Conservation (phyloP, 768 basidiomycete species). For the Boletus edulis region DNA sequence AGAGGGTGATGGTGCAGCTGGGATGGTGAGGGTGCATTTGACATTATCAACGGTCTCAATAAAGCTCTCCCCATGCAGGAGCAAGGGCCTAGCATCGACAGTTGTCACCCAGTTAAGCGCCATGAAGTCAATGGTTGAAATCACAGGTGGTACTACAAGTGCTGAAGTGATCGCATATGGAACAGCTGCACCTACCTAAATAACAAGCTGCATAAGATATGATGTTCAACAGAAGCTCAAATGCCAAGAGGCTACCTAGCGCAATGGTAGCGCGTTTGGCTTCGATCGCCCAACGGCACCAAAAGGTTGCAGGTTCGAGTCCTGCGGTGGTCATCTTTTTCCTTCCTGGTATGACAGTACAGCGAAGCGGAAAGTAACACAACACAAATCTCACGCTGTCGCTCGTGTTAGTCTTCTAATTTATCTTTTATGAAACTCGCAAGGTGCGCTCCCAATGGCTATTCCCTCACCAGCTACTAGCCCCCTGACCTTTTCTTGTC, state of each 20-base stretch:
- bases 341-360: not conserved
- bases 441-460: conserved; percentile 57
- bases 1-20: conserved; percentile 45
- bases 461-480: conserved; percentile 44
- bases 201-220: not conserved
- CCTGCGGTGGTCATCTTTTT: conserved; percentile 77
- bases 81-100: conserved; percentile 52
- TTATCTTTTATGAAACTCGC: conserved; percentile 52
- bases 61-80: conserved; percentile 59
- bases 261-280: conserved; percentile 97
- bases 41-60: conserved; percentile 59
- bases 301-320: conserved; percentile 98
- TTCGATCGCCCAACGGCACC: conserved; percentile 77
- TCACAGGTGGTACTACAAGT: not conserved
- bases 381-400: not conserved
- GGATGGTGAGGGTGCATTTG: conserved; percentile 57
- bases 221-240: too few species aligned
- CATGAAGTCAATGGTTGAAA: conserved; percentile 40
- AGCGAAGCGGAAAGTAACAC: not conserved
- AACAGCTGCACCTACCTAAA: too few species aligned
- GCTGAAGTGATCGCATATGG: not conserved
- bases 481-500: conserved; percentile 33
- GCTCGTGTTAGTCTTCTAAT: conserved; percentile 7
- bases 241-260: conserved; percentile 60
- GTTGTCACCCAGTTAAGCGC: conserved; percentile 81